Conservation (phyloP, 805 yeast species). For the Saccharomycodes ludwigii region DNA sequence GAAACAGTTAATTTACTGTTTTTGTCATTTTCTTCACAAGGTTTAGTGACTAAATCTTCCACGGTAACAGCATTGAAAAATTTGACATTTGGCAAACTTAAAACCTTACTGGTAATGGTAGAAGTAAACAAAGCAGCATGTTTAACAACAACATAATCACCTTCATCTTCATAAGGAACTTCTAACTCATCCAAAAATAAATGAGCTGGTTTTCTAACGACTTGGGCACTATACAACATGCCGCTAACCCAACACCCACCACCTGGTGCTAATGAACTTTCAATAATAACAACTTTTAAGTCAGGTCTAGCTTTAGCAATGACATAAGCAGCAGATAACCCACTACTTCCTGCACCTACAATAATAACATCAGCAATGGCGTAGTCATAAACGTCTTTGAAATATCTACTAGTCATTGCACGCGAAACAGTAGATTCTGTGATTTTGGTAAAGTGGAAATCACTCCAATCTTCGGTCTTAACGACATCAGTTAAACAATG, state of each 20-base stretch:
- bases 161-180: constrained; percentile 64
- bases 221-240: constrained; percentile 66
- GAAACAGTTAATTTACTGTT: constrained; percentile 53
- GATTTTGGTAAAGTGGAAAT: constrained; percentile 57
- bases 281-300: constrained; percentile 59
- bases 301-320: constrained; percentile 67
- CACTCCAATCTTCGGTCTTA: constrained; percentile 43
- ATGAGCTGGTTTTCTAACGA: constrained; percentile 70
- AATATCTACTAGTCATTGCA: constrained; percentile 69
- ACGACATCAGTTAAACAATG: constrained; percentile 21
- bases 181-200: constrained; percentile 50
- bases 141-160: constrained; percentile 68
- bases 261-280: constrained; percentile 65
- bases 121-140: constrained; percentile 72
- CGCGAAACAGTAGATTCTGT: constrained; percentile 70
- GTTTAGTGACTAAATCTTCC: constrained; percentile 67
- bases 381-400: constrained; percentile 58
- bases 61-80: constrained; percentile 72
- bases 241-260: constrained; percentile 78
- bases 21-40: constrained; percentile 35
- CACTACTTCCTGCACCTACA: constrained; percentile 72
- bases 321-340: constrained; percentile 63
- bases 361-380: constrained; percentile 67
- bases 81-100: constrained; percentile 62
- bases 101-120: constrained; percentile 55